Base-by-base conservation (phyloP, 306 rosid genomes). In the Dryas octopetala region DNA sequence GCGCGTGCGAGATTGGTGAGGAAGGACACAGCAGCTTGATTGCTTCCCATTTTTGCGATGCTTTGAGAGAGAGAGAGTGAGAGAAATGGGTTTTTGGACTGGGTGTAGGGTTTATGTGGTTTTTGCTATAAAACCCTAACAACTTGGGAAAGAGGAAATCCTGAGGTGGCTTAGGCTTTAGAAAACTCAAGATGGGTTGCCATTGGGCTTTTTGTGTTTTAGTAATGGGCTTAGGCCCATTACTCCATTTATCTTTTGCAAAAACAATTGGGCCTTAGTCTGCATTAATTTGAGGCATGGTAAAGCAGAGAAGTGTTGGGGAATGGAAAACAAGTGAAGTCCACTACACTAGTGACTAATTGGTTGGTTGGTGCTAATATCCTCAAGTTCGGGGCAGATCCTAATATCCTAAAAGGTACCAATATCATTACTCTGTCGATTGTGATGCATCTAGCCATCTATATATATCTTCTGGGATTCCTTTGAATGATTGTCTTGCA, bases 21-120 rank as follows among this genome's bases (percentile, higher is more conserved):
- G 78, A 91, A 82, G 0, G 93, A 83, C 0, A 78, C 88, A 9
- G 92, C 97, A 5, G 91, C 98, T 80, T 91, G 97, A 82, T 74
- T 88, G 83, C 86, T 85, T 32, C 93, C 95, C 97, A 91, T 94
- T 41, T 44, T 38, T n/a, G 23, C 5, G 9, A 14, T 2, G 50
- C 49, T 38, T 45, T 11, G n/a, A 12, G 70, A 43, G 68, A 2
- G 23, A n/a, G 11, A 7, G 19, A 4, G 9, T 3, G 19, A 3
- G 54, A 48, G 40, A 51, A 40, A 46, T 28, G n/a, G 63, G 9
- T 5, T 65, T 48, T 3, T 0, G 54, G 54, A 55, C 10, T 28
- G 11, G 62, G 51, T 16, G 55, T 71, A 57, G 72, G 71, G 70
- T n/a, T 79, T 73, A 57, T 38, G 52, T 28, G 58, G 32, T 3